Base-by-base conservation (phyloP, 257 asterid genomes). In the Lantana camara region DNA sequence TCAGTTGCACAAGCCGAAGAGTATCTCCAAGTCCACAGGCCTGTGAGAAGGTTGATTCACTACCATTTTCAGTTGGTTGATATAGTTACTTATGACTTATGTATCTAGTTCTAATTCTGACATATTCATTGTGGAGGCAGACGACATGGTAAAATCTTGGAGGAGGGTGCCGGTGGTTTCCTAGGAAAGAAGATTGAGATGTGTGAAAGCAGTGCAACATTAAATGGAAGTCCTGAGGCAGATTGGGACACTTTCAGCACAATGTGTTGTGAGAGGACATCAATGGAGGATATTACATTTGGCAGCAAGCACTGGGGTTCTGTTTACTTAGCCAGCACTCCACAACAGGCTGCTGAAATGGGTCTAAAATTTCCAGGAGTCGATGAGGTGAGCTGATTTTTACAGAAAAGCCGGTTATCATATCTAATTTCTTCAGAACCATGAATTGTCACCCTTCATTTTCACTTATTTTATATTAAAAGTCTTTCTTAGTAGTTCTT, bases 321-420 rank as follows among this genome's bases (percentile, higher is more conserved):
- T 52, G 85, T 89, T 68, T 89, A 89, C 80, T 71, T 85, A n/a
- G 96, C 92, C 68, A 85, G 82, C 68, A 89, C 95, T 22, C 96
- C 96, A 4, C 85, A 80, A 56, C 90, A 89, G 74, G 96, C 95
- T 78, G 92, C 92, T 73, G 88, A 83, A 44, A 69, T 89, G 47
- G 91, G 92, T 55, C 68, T 85, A 17, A 79, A 85, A 57, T 82
- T 82, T 71, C 86, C 84, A 27, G 95, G 95, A 66, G 90, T 80
- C 30, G 74, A 83, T 54, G 95, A 83, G 92, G 96, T 88, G 57
- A 71, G 40, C 11, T 7, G 2, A 46, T 21, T 14, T 59, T 24
- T 15, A 61, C 56, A 34, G 6, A 21, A 13, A 15, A 27, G 35
- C 59, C 51, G 20, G 15, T 47, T 55, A 7, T 55, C 45, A n/a